Conservation (phyloP, 1,139 yeast species). For the Meyerozyma sp. region DNA sequence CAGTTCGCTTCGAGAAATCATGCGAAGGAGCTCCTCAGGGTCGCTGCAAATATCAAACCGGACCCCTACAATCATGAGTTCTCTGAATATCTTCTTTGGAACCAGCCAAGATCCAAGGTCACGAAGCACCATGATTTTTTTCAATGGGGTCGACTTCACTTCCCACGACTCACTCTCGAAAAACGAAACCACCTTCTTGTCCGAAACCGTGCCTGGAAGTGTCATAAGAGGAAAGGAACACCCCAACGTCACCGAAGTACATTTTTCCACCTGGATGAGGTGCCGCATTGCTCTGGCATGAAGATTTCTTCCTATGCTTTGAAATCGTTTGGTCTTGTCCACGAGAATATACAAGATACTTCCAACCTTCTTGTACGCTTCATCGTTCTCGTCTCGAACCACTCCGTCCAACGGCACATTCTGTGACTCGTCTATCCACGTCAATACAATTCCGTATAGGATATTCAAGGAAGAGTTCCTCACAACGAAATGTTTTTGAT, state of each 20-base stretch:
- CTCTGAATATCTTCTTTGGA: slow-evolving; percentile 49
- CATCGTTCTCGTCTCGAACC: slow-evolving; percentile 3
- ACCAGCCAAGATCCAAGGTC: slow-evolving; percentile 45
- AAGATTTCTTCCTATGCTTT: slow-evolving; percentile 54
- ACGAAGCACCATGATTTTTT: slow-evolving; percentile 33
- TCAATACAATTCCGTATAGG: slow-evolving; percentile 52
- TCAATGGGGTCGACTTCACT: slow-evolving; percentile 13
- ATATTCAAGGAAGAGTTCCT: slow-evolving; percentile 55
- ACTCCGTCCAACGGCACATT: slow-evolving; percentile 15
- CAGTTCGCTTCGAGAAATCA: slow-evolving; percentile 20
- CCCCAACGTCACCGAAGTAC: slow-evolving; percentile 43
- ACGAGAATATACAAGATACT: slow-evolving; percentile 47
- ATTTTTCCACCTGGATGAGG: slow-evolving; percentile 40
- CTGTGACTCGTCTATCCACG: slow-evolving; percentile 43
- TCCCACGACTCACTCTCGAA: slow-evolving; percentile 40
- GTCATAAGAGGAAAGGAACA: slow-evolving; percentile 47
- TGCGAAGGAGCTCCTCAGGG: slow-evolving; percentile 31
- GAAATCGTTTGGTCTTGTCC: slow-evolving; percentile 51
- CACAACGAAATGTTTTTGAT: slow-evolving; percentile 52
- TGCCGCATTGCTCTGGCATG: slow-evolving; percentile 54
- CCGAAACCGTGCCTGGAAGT: slow-evolving; percentile 27
- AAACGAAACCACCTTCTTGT: slow-evolving; percentile 23
- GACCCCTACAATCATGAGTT: slow-evolving; percentile 56
- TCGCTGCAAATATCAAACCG: slow-evolving; percentile 51
- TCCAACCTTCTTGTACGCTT: slow-evolving; percentile 25